These are phyloP conservation scores for Pascua guehoae DNA, from an alignment of 1,284 basidiomycete genomes.

Conservation along the genomic window DNA sequence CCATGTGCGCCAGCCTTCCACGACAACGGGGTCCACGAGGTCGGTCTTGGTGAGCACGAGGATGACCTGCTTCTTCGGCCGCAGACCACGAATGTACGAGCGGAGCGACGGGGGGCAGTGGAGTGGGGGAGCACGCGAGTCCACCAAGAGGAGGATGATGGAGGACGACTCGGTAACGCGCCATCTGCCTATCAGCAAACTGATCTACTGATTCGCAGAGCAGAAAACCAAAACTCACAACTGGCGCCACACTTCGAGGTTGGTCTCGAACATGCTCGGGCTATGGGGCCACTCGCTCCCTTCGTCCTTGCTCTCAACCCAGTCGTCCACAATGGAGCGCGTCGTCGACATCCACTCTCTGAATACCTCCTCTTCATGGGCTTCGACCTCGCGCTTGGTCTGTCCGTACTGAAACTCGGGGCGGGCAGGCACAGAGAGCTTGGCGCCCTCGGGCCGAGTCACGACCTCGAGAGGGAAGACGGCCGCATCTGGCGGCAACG, in stretches of 20 bases:
- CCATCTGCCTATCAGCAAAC: slow-evolving; percentile 58
- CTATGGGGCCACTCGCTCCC: slow-evolving; percentile 29
- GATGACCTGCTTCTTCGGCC: slow-evolving; percentile 59
- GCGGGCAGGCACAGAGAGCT: slow-evolving; percentile 59
- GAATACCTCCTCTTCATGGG: slow-evolving; percentile 75
- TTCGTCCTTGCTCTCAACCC: slow-evolving; percentile 48
- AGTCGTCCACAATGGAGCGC: slow-evolving; percentile 58
- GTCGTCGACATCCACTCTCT: slow-evolving; percentile 67
- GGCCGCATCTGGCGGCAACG: slow-evolving; percentile 55
- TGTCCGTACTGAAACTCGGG: slow-evolving; percentile 81
- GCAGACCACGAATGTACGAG: slow-evolving; percentile 50
- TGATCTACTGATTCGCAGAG: neutral
- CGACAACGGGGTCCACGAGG: slow-evolving; percentile 60
- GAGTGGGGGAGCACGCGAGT: slow-evolving; percentile 73
- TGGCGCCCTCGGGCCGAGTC: slow-evolving; percentile 13
- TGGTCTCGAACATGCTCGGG: slow-evolving; percentile 74
- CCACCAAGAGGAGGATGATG: slow-evolving; percentile 76
- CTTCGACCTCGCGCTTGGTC: slow-evolving; percentile 79
- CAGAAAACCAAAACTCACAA: slow-evolving; percentile 48
- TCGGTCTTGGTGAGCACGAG: slow-evolving; percentile 82
- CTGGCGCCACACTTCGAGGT: slow-evolving; percentile 88
- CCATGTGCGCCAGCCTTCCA: slow-evolving; percentile 66
- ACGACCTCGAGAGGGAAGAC: slow-evolving; percentile 49
- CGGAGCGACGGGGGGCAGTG: slow-evolving; percentile 57
- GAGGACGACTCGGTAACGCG: slow-evolving; percentile 79